These are phyloP conservation scores for Prunus padus DNA, from an alignment of 306 rosid species.

Conservation along the genomic window DNA sequence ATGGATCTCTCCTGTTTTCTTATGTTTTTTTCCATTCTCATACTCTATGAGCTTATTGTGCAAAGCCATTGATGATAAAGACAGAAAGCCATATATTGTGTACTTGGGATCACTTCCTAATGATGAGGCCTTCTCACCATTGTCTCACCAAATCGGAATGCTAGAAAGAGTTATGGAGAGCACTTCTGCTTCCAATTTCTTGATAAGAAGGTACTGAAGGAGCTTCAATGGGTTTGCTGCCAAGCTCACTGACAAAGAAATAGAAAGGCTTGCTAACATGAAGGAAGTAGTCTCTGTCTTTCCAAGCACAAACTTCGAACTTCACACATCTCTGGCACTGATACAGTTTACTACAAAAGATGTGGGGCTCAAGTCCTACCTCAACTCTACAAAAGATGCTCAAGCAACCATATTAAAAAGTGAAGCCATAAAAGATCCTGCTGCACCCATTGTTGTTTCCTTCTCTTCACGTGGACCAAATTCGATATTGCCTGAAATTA, in stretches of 20 bases:
- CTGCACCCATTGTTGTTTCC: slow-evolving; percentile 33
- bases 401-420: slow-evolving; percentile 30
- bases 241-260: slow-evolving; percentile 14
- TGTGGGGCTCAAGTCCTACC: neutral
- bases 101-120: slow-evolving; percentile 6
- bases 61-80: neutral
- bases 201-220: slow-evolving; percentile 10
- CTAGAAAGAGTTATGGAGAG: neutral
- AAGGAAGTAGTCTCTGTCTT: slow-evolving; percentile 44
- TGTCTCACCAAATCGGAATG: slow-evolving; percentile 1
- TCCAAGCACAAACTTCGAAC: slow-evolving; percentile 10
- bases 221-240: slow-evolving; percentile 22
- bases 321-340: too few species aligned
- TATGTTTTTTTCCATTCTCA: neutral
- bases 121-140: neutral
- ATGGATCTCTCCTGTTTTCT: neutral
- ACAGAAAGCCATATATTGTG: neutral
- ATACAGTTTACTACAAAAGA: too few species aligned
- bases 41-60: neutral
- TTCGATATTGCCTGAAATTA: neutral
- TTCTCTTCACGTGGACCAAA: slow-evolving; percentile 41
- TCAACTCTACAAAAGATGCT: slow-evolving; percentile 21
- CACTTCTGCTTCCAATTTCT: neutral
- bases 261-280: slow-evolving; percentile 16
- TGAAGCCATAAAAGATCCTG: slow-evolving; percentile 16